These are phyloP conservation scores for Saccharomyces hybrid DNA, from an alignment of 1,139 yeast species.

Conservation along the genomic window DNA sequence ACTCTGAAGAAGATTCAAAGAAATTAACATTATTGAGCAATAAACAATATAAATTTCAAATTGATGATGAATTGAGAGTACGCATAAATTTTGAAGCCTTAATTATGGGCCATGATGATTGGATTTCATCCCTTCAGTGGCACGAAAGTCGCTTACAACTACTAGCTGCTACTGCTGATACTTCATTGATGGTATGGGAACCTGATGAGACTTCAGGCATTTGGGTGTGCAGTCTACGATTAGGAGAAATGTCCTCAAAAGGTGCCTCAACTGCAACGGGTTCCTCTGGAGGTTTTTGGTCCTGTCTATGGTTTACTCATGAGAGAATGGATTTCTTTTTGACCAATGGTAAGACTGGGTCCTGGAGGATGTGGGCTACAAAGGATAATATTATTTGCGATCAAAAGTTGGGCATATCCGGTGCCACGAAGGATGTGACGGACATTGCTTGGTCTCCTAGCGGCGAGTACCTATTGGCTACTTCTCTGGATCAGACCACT, in stretches of 20 bases:
- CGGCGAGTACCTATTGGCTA: conserved; percentile 64
- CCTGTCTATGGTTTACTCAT: conserved; percentile 67
- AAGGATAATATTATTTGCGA: conserved; percentile 40
- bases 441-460: conserved; percentile 71
- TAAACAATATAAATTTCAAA: conserved; percentile 53
- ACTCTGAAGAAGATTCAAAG: conserved; percentile 47
- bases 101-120: conserved; percentile 96
- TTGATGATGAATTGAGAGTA: conserved; percentile 32
- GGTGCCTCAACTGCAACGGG: conserved; percentile 99
- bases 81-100: conserved; percentile 83
- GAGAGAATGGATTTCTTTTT: conserved; percentile 45
- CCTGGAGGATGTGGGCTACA: conserved; percentile 74
- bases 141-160: conserved; percentile 55
- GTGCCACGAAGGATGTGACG: conserved; percentile 67
- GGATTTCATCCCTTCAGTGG: conserved; percentile 88
- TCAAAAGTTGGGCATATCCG: conserved; percentile 60
- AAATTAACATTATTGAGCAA: conserved; percentile 51
- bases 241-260: conserved; percentile 89
- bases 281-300: conserved; percentile 96
- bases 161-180: conserved; percentile 86
- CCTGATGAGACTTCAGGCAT: conserved; percentile 83
- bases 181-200: conserved; percentile 93
- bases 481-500: conserved; percentile 89
- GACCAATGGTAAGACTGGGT: conserved; percentile 87
- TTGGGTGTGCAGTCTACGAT: conserved; percentile 74